Percentiles rank a stretch among this genome's conserved stretches.
Conservation (phyloP, 2,329 filamentous ascomycete species). For the Cladosporium sp. region DNA sequence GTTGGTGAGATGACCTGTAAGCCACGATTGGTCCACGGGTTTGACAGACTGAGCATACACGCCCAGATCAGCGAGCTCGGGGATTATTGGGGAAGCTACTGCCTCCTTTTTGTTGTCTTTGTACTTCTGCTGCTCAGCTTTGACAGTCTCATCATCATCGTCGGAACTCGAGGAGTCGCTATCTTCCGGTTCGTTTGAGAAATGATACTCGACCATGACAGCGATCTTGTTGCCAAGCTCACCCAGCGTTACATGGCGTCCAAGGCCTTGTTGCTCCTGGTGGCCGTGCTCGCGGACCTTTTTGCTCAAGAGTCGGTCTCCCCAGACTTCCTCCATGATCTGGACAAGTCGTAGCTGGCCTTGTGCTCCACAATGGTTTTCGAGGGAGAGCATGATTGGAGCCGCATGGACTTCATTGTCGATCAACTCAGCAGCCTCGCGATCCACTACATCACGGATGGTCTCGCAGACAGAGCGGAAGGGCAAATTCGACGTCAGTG, state of each 20-base stretch:
- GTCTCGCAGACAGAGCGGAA: conserved; percentile 64
- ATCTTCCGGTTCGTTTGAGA: conserved; percentile 49
- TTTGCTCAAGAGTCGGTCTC: conserved; percentile 55
- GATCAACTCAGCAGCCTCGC: conserved; percentile 48
- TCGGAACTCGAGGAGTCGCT: conserved; percentile 38
- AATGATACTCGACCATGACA: conserved; percentile 65
- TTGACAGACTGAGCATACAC: conserved; percentile 69
- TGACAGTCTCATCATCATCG: conserved; percentile 38
- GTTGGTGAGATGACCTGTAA: conserved; percentile 44
- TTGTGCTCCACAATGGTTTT: conserved; percentile 60
- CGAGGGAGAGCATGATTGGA: conserved; percentile 61
- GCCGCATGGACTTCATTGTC: conserved; percentile 43
- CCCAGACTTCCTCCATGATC: conserved; percentile 64
- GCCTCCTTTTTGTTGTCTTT: conserved; percentile 50
- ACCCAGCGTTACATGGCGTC: conserved; percentile 53
- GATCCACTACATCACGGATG: conserved; percentile 59
- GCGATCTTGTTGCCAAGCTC: conserved; percentile 61
- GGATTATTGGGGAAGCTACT: conserved; percentile 51
- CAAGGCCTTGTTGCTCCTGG: conserved; percentile 49
- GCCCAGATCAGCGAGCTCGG: conserved; percentile 61
- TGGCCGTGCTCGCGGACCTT: conserved; percentile 55
- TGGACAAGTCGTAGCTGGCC: conserved; percentile 59
- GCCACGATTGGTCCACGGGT: conserved; percentile 63
- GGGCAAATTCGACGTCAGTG: conserved; percentile 61
- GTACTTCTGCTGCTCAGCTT: conserved; percentile 52